phyloP scores from a whole-genome alignment of 768 basidiomycete species.

The Tricholoma hemisulphureum region DNA sequence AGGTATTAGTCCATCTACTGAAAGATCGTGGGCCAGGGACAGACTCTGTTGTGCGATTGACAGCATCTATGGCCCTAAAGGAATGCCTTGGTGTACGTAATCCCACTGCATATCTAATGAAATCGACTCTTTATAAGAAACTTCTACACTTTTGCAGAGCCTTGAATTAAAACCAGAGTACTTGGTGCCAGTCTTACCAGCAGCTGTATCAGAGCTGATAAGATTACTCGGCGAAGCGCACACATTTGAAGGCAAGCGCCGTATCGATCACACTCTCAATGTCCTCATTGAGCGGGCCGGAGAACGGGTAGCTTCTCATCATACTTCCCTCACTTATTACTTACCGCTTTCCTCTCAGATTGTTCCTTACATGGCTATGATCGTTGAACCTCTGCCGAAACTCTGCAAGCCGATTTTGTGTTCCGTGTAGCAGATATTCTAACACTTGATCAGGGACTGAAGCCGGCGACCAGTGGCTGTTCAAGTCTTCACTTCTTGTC shows the following conservation, averaged over 20 bases:
- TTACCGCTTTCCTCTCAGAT: slow-evolving; percentile 45
- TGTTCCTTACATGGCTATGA: slow-evolving; percentile 57
- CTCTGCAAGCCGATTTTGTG: slow-evolving; percentile 55
- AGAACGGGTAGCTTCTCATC: slow-evolving; percentile 30
- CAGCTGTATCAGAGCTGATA: slow-evolving; percentile 64
- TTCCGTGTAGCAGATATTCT: background rate
- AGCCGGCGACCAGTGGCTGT: slow-evolving; percentile 66
- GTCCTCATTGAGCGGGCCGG: slow-evolving; percentile 61
- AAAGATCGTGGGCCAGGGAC: slow-evolving; percentile 66
- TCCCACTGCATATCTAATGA: background rate
- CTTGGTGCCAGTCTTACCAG: slow-evolving; percentile 70
- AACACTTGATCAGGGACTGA: slow-evolving; percentile 51
- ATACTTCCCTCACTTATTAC: background rate
- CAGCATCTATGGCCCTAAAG: slow-evolving; percentile 74
- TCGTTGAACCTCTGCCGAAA: slow-evolving; percentile 63
- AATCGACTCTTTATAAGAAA: slow-evolving; percentile 7
- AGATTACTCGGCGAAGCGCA: slow-evolving; percentile 69
- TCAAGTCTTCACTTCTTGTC: slow-evolving; percentile 68
- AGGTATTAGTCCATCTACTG: slow-evolving; percentile 75
- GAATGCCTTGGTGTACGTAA: slow-evolving; percentile 81
- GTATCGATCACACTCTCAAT: slow-evolving; percentile 69
- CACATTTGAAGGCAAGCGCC: slow-evolving; percentile 72
- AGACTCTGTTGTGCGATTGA: slow-evolving; percentile 83
- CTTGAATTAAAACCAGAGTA: slow-evolving; percentile 56
- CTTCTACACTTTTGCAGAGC: slow-evolving; percentile 41